Evolutionary conservation across 2,329 filamentous ascomycete genomes (phyloP).

Genomic region (Epichloe gansuensis): DNA sequence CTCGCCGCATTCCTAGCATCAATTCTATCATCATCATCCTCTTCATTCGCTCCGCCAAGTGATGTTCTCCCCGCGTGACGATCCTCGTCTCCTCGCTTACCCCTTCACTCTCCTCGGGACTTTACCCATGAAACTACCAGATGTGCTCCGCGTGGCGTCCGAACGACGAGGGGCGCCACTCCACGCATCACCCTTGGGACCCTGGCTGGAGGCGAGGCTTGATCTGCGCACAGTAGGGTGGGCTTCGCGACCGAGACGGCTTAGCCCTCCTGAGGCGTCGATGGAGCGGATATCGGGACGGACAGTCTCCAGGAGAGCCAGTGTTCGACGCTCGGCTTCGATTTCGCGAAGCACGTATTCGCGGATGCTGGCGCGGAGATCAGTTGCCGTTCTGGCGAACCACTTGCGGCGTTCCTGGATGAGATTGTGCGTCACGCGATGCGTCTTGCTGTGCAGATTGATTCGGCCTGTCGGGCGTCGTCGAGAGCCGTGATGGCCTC

Average conservation of each 20-base stretch:
- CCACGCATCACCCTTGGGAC: conserved; percentile 97
- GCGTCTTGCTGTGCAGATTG: conserved; percentile 73
- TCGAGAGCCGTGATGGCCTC: conserved; percentile 88
- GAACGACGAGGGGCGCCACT: conserved; percentile 79
- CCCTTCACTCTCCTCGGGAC: conserved; percentile 48
- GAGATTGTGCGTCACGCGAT: conserved; percentile 79
- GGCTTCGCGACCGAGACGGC: conserved; percentile 75
- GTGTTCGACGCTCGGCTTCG: conserved; percentile 81
- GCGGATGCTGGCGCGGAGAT: conserved; percentile 70
- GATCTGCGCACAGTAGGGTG: conserved; percentile 65
- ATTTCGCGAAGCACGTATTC: conserved; percentile 94
- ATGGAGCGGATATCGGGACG: conserved; percentile 88
- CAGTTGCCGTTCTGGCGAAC: conserved; percentile 77
- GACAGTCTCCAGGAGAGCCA: conserved; percentile 87
- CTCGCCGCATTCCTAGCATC: conserved; percentile 94
- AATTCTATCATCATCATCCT: conserved; percentile 85
- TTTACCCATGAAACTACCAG: conserved; percentile 56
- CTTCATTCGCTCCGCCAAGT: conserved; percentile 36
- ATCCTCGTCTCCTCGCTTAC: conserved; percentile 26
- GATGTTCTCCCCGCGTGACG: background rate
- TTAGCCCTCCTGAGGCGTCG: conserved; percentile 80
- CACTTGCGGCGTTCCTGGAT: conserved; percentile 80
- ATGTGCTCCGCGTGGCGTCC: conserved; percentile 68
- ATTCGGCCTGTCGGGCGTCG: conserved; percentile 73
- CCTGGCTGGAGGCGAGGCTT: conserved; percentile 77